Evolutionary conservation across 257 asterid species (phyloP).

Genomic region (Solanum lignicaule): DNA sequence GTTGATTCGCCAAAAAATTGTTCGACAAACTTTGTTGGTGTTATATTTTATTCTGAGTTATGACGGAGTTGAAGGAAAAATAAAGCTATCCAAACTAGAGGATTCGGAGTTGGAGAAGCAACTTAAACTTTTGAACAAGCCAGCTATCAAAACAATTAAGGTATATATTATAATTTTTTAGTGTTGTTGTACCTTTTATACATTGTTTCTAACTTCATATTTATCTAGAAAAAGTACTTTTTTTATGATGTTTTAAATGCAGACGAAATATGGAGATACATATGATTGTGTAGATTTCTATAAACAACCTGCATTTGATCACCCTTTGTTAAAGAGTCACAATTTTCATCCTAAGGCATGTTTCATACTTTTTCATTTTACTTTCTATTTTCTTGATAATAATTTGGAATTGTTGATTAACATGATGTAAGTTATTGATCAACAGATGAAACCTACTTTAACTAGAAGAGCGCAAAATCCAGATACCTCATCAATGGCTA

Average conservation of each 20-base stretch:
- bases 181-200: background rate
- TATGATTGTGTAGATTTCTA: background rate
- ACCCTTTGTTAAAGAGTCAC: background rate
- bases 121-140: background rate
- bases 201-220: background rate
- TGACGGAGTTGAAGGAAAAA: background rate
- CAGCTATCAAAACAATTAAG: background rate
- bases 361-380: background rate
- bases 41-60: background rate
- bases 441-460: background rate
- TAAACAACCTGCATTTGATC: background rate
- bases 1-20: background rate
- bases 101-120: background rate
- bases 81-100: background rate
- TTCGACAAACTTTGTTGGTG: background rate
- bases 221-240: background rate
- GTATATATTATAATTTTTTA: background rate
- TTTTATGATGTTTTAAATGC: background rate
- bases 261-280: background rate
- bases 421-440: background rate
- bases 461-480: background rate
- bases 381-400: background rate
- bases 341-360: background rate
- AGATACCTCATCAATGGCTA: background rate
- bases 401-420: no score